phyloP scores from a whole-genome alignment of 306 rosid genomes.

The Alnus rubra region DNA sequence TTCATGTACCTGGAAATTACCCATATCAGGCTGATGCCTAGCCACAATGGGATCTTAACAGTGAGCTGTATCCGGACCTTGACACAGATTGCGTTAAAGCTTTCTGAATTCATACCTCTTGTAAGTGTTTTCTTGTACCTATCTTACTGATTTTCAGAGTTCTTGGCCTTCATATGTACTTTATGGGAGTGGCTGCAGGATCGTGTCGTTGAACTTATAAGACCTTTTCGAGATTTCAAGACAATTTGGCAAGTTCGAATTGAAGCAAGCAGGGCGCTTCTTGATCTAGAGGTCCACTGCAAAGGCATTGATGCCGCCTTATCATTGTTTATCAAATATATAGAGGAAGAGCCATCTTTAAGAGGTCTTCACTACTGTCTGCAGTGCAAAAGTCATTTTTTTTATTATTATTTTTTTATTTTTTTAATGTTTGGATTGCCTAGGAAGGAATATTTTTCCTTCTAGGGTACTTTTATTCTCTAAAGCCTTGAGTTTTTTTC shows the following conservation, averaged over 20 bases:
- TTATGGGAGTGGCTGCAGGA: slow-evolving; percentile 57
- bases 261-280: slow-evolving; percentile 88
- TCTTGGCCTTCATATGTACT: slow-evolving; percentile 26
- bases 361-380: slow-evolving; percentile 61
- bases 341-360: slow-evolving; percentile 77
- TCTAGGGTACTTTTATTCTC: background rate
- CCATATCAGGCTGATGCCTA: slow-evolving; percentile 88
- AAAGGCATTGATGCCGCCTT: slow-evolving; percentile 75
- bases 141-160: slow-evolving; percentile 22
- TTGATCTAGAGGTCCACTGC: slow-evolving; percentile 89
- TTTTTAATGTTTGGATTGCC: background rate
- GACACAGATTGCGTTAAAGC: slow-evolving; percentile 91
- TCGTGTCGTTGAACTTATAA: slow-evolving; percentile 73
- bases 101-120: slow-evolving; percentile 73
- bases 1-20: slow-evolving; percentile 38
- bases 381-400: slow-evolving; percentile 2
- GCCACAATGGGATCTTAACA: slow-evolving; percentile 90
- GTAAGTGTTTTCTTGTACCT: slow-evolving; percentile 47
- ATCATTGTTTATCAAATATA: slow-evolving; percentile 63
- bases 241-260: slow-evolving; percentile 79
- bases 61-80: slow-evolving; percentile 84
- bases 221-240: slow-evolving; percentile 67
- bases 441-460: background rate
- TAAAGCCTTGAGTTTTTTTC: background rate
- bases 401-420: background rate